Conservation (phyloP, 2,329 filamentous ascomycete genomes). For the Scedosporium minutisporum region DNA sequence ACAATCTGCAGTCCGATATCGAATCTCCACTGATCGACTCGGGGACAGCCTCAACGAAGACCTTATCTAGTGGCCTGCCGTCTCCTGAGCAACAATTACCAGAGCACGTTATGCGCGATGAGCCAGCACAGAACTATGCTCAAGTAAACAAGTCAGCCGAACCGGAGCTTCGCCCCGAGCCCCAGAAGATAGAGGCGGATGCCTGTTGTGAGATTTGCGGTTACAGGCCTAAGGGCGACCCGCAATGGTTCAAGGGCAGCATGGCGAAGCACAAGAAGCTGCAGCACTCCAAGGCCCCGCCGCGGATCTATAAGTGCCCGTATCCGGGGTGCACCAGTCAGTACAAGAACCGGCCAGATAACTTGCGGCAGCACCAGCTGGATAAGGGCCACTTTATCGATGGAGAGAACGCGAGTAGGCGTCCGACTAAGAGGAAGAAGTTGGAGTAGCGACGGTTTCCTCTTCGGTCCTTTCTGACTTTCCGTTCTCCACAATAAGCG, state of each 20-base stretch:
- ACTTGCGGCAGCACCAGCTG: constrained; percentile 45
- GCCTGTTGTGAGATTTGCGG: constrained; percentile 38
- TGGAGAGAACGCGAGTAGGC: constrained; percentile 22
- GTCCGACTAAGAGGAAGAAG: constrained; percentile 36
- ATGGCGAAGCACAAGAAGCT: constrained; percentile 50
- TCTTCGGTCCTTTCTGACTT: constrained; percentile 2
- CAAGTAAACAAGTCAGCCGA: background rate
- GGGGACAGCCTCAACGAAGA: background rate
- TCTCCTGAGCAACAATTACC: background rate
- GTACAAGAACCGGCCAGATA: constrained; percentile 47
- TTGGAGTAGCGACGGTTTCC: constrained; percentile 11
- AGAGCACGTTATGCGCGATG: background rate
- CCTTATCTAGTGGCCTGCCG: background rate
- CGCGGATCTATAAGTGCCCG: constrained; percentile 41
- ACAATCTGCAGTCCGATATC: background rate
- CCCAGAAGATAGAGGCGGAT: constrained; percentile 2
- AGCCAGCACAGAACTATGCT: background rate
- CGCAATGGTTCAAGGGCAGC: constrained; percentile 48
- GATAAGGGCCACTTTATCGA: constrained; percentile 47
- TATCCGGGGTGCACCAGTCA: constrained; percentile 44
- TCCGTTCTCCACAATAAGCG: background rate
- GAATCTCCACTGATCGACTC: background rate
- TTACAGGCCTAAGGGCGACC: constrained; percentile 45
- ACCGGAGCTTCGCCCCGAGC: background rate
- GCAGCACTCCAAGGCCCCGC: constrained; percentile 39